Evolutionary conservation across 1,139 yeast species (phyloP).

Genomic region (Keqinozyma sinolaborantium): DNA sequence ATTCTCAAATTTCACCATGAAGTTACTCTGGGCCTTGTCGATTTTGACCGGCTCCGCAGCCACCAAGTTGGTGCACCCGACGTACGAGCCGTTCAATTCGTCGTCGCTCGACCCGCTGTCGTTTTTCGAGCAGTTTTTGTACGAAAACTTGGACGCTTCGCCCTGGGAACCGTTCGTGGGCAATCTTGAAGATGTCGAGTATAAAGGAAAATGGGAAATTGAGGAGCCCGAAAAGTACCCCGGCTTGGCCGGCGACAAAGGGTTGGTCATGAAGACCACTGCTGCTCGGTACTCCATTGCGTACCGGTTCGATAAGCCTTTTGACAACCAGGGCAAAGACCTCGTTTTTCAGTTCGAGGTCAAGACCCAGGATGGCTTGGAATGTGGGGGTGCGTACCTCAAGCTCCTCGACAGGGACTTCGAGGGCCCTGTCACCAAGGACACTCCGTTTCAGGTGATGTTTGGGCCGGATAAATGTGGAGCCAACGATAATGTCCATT

Average conservation of each 20-base stretch:
- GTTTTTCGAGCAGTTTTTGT: conserved; percentile 68
- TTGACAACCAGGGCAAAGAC: conserved; percentile 56
- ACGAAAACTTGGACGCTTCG: conserved; percentile 31
- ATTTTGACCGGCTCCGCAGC: background rate
- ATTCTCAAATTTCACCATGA: background rate
- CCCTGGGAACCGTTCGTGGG: conserved; percentile 68
- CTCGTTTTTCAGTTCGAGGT: conserved; percentile 87
- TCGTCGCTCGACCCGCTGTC: conserved; percentile 33
- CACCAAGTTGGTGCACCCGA: conserved; percentile 5
- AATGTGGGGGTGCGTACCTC: conserved; percentile 87
- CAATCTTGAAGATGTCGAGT: conserved; percentile 29
- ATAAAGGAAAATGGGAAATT: conserved; percentile 71
- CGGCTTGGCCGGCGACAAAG: conserved; percentile 63
- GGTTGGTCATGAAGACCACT: conserved; percentile 68
- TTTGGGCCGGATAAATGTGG: conserved; percentile 97
- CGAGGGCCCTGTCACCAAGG: conserved; percentile 41
- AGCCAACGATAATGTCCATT: conserved; percentile 70
- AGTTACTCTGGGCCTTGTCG: background rate
- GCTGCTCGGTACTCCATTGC: conserved; percentile 83
- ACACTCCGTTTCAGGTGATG: conserved; percentile 79
- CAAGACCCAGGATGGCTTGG: conserved; percentile 70
- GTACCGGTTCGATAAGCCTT: conserved; percentile 48
- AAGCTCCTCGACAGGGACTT: conserved; percentile 59
- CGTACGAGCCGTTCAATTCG: conserved; percentile 28
- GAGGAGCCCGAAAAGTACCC: conserved; percentile 51